phyloP scores from a whole-genome alignment of 345 rosid genomes.

The Hibiscus tridactylites region DNA sequence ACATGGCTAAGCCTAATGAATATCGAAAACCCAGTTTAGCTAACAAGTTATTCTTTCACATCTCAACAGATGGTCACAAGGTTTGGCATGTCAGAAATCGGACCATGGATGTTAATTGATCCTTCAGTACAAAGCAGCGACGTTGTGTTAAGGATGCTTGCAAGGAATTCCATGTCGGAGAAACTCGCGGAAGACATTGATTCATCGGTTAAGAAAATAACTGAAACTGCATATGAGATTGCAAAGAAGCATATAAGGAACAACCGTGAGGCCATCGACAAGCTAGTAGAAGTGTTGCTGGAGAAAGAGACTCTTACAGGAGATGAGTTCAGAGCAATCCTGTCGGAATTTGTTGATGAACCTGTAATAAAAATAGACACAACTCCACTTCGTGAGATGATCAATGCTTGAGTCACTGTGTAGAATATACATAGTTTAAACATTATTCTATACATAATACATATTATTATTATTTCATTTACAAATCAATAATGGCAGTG shows the following conservation, averaged over 20 bases:
- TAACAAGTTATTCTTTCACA: not conserved
- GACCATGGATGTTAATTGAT: slow-evolving; percentile 59
- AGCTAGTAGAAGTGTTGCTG: slow-evolving; percentile 59
- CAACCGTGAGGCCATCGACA: slow-evolving; percentile 63
- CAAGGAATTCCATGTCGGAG: slow-evolving; percentile 62
- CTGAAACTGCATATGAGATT: slow-evolving; percentile 42
- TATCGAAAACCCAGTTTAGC: not conserved
- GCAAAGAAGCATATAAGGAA: slow-evolving; percentile 46
- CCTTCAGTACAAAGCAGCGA: slow-evolving; percentile 47
- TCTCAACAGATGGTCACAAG: slow-evolving; percentile 58
- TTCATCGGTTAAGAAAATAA: slow-evolving; percentile 33
- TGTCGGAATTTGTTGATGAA: slow-evolving; percentile 42
- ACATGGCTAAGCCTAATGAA: too few relatives aligned
- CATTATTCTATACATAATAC: too few relatives aligned
- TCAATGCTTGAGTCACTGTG: slow-evolving; percentile 23
- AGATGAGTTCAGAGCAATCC: slow-evolving; percentile 54
- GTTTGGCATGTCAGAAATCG: slow-evolving; percentile 73
- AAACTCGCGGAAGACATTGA: slow-evolving; percentile 62
- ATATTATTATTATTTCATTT: too few relatives aligned
- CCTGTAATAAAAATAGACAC: slow-evolving; percentile 13
- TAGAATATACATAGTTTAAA: not conserved
- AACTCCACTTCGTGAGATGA: slow-evolving; percentile 26
- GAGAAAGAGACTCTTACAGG: slow-evolving; percentile 65
- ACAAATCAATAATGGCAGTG: not conserved
- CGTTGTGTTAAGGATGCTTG: slow-evolving; percentile 54